A percentile compares a stretch with the other conserved stretches of the same genome.
Evolutionary conservation across 495 filamentous ascomycete species (phyloP).

Genomic region (Neurospora sp.): DNA sequence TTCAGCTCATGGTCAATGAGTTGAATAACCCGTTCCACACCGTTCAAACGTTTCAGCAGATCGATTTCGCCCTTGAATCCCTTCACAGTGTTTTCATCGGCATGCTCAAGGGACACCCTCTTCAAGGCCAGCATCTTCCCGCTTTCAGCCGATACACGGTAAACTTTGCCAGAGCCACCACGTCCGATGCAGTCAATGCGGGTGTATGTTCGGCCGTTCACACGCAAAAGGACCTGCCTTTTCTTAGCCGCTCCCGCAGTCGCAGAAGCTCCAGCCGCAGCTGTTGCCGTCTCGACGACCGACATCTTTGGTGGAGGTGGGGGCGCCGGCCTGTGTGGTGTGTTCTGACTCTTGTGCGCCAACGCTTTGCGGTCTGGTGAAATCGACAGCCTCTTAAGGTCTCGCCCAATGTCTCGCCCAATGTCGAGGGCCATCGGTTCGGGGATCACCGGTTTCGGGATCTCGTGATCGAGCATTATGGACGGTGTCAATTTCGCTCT

Average conservation of each 20-base stretch:
- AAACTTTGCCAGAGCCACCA: slow-evolving; percentile 87
- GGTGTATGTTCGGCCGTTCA: slow-evolving; percentile 87
- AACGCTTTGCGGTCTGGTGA: slow-evolving; percentile 63
- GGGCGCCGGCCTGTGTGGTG: slow-evolving; percentile 69
- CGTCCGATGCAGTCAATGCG: slow-evolving; percentile 82
- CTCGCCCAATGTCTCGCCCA: slow-evolving; percentile 7
- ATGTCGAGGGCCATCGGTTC: slow-evolving; percentile 26
- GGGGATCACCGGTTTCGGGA: slow-evolving; percentile 39
- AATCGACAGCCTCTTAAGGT: slow-evolving; percentile 8
- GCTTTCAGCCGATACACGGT: slow-evolving; percentile 94
- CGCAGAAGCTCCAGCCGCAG: slow-evolving; percentile 68
- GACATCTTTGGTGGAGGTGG: slow-evolving; percentile 92
- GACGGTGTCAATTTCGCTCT: slow-evolving; percentile 27
- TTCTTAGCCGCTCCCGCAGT: slow-evolving; percentile 57
- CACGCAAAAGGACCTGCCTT: slow-evolving; percentile 67
- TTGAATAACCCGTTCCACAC: slow-evolving; percentile 79
- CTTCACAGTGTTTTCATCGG: slow-evolving; percentile 69
- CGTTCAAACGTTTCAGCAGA: slow-evolving; percentile 67
- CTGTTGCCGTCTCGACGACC: slow-evolving; percentile 81
- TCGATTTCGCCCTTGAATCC: slow-evolving; percentile 98
- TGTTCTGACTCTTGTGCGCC: slow-evolving; percentile 66
- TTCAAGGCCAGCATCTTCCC: slow-evolving; percentile 91
- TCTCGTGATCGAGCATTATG: slow-evolving; percentile 50
- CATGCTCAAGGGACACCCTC: slow-evolving; percentile 78
- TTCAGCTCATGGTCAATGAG: slow-evolving; percentile 92